These are phyloP conservation scores for Amoebophrya sp. DNA, from an alignment of 169 alveolate genomes.

Conservation along the genomic window DNA sequence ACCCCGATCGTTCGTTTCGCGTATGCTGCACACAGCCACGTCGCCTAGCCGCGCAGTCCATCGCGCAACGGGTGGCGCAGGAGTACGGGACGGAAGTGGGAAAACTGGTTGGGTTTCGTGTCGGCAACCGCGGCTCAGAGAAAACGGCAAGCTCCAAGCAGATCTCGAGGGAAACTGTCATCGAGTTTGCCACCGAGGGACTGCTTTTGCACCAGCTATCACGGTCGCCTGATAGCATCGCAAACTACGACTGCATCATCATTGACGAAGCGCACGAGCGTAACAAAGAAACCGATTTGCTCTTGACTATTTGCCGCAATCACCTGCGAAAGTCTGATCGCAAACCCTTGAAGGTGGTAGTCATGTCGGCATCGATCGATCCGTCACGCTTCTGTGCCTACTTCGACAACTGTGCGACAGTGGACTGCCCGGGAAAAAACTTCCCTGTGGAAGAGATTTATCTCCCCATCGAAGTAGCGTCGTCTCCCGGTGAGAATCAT, in stretches of 20 bases:
- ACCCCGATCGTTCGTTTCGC: no score
- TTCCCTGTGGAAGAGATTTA: background rate
- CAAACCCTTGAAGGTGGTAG: background rate
- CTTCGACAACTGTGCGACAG: background rate
- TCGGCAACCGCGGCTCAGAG: background rate
- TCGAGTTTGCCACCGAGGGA: background rate
- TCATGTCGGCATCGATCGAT: conserved; percentile 17
- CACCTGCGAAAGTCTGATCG: background rate
- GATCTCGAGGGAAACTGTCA: background rate
- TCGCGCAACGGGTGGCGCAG: background rate
- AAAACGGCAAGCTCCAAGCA: background rate
- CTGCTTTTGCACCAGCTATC: background rate
- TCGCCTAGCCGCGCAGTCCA: background rate
- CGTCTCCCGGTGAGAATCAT: no score
- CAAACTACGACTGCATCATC: background rate
- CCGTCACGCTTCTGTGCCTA: background rate
- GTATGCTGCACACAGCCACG: background rate
- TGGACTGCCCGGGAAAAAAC: background rate
- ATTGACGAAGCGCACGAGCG: conserved; percentile 17
- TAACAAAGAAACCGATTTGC: background rate
- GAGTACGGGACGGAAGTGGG: background rate
- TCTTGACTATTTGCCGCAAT: background rate
- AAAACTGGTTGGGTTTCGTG: background rate
- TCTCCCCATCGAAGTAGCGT: no score
- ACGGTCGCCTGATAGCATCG: background rate